These are phyloP conservation scores for Leptodermis oblonga DNA, from an alignment of 257 asterid species.

Conservation along the genomic window DNA sequence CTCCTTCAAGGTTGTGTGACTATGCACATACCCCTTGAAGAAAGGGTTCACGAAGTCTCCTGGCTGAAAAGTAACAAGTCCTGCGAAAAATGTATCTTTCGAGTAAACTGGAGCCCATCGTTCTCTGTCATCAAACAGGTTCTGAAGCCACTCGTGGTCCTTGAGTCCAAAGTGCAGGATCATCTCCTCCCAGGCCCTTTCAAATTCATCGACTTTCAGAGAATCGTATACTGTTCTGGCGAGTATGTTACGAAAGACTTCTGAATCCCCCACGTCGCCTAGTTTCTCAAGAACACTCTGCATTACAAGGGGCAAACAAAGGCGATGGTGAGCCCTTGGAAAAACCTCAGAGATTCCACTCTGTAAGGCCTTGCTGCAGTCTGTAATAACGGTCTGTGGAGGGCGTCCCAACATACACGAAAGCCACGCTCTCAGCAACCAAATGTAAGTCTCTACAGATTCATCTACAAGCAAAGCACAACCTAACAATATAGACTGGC, in stretches of 20 bases:
- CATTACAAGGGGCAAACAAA: constrained; percentile 29
- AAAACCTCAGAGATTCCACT: constrained; percentile 38
- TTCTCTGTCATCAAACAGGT: constrained; percentile 34
- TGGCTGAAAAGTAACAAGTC: constrained; percentile 19
- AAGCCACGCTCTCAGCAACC: constrained; percentile 47
- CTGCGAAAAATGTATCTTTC: constrained; percentile 35
- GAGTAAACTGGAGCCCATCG: constrained; percentile 37
- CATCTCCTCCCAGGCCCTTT: constrained; percentile 38
- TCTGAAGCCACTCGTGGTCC: constrained; percentile 29
- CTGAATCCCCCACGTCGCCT: constrained; percentile 27
- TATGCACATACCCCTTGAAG: constrained; percentile 30
- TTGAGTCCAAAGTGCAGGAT: constrained; percentile 25
- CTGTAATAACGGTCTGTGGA: constrained; percentile 38
- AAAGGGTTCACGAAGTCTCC: constrained; percentile 22
- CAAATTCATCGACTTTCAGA: constrained; percentile 33
- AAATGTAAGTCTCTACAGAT: constrained; percentile 29
- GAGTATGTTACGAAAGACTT: constrained; percentile 22
- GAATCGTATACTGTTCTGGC: constrained; percentile 25
- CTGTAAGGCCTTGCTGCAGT: constrained; percentile 32
- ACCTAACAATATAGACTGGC: constrained; percentile 31
- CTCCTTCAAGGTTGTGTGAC: constrained; percentile 31
- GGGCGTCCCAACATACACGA: constrained; percentile 39
- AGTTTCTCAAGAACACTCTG: constrained; percentile 21
- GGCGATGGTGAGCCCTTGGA: constrained; percentile 34
- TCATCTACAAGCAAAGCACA: constrained; percentile 35